Conservation (phyloP, 23 red algal genomes). For the Gracilaria gracilis region DNA sequence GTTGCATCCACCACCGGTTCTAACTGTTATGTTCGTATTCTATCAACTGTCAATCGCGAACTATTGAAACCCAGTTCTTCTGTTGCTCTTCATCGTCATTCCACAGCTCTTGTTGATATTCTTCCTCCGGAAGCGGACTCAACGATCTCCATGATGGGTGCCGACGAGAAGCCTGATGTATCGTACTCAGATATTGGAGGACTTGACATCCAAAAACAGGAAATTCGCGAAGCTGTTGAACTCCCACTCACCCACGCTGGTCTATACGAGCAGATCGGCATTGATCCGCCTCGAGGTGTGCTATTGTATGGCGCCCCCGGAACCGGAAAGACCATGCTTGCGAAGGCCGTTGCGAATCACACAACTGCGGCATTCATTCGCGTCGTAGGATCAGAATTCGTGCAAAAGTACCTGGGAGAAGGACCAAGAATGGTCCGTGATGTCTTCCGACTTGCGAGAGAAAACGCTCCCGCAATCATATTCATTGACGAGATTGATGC, state of each 20-base stretch:
- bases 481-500: constrained; percentile 99
- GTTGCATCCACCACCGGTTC: constrained; percentile 95
- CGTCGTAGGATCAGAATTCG: constrained; percentile 97
- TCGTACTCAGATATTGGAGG: constrained; percentile 98
- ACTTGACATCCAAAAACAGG: constrained; percentile 99
- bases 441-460: constrained; percentile 95
- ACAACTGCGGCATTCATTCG: constrained; percentile 98
- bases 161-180: constrained; percentile 95
- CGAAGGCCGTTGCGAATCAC: constrained; percentile 98
- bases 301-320: constrained; percentile 96
- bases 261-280: constrained; percentile 96
- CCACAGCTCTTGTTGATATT: constrained; percentile 96
- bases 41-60: constrained; percentile 96
- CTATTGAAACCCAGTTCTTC: constrained; percentile 94
- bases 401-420: constrained; percentile 99
- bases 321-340: constrained; percentile 98
- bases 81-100: constrained; percentile 98
- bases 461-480: constrained; percentile 95
- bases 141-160: constrained; percentile 95
- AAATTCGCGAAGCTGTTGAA: constrained; percentile 99
- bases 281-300: constrained; percentile 98
- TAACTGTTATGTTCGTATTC: constrained; percentile 94
- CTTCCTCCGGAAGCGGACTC: constrained; percentile 97
- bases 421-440: constrained; percentile 99
- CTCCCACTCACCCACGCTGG: constrained; percentile 97